Conservation (phyloP, 179 eudicot genomes). For the Beta lomatogona region DNA sequence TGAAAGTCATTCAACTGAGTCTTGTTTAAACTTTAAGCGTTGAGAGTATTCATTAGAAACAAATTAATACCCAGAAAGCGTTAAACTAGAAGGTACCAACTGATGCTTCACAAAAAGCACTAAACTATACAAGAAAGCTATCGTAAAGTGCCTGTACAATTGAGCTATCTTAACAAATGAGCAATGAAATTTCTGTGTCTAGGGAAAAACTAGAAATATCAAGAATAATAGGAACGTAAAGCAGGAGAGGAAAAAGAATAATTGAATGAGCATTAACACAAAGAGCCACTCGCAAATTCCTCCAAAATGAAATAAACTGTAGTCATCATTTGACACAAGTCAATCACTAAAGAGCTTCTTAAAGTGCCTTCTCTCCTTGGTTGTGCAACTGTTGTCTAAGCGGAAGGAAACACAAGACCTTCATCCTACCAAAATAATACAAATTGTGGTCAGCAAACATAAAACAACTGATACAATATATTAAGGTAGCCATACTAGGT, state of each 20-base stretch:
- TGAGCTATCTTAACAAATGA: not conserved
- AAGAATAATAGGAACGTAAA: not conserved
- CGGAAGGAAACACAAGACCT: slow-evolving; percentile 55
- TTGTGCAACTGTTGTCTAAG: slow-evolving; percentile 34
- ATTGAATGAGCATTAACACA: not conserved
- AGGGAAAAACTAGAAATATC: not conserved
- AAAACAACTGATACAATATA: not conserved
- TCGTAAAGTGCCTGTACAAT: no score
- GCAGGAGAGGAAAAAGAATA: not conserved
- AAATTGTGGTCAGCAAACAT: not conserved
- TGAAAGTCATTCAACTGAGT: no score
- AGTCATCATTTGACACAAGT: not conserved
- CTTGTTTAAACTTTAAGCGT: no score
- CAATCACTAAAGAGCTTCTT: slow-evolving; percentile 18
- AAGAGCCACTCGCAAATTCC: not conserved
- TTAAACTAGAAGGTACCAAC: no score
- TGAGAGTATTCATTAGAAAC: no score
- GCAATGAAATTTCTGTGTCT: not conserved
- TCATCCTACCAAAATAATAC: slow-evolving; percentile 49
- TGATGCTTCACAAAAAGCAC: no score
- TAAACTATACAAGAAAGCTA: no score
- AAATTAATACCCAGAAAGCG: no score
- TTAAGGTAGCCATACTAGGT: no score
- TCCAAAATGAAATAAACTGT: not conserved
- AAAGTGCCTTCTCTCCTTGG: slow-evolving; percentile 43